Conservation (phyloP, 805 yeast species). For the Tetrapisispora taiwanensis region DNA sequence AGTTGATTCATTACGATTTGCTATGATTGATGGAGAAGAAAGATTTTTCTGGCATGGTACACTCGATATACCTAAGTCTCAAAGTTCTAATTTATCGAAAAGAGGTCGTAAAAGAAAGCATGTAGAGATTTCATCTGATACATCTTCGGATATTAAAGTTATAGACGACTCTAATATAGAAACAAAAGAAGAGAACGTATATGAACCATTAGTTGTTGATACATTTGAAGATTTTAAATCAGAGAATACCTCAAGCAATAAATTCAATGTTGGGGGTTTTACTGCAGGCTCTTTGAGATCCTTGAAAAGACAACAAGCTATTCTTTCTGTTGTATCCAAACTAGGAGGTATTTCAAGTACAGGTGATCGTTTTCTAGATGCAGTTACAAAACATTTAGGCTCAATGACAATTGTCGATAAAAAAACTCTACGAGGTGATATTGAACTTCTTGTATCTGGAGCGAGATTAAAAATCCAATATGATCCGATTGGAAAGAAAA, state of each 20-base stretch:
- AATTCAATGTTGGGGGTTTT: conserved; percentile 25
- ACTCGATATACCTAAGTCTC: conserved; percentile 11
- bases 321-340: conserved; percentile 35
- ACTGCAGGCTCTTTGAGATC: conserved; percentile 36
- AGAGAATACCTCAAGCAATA: neutral
- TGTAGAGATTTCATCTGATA: neutral
- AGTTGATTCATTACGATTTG: conserved; percentile 22
- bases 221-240: neutral
- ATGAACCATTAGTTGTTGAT: neutral
- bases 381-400: conserved; percentile 34
- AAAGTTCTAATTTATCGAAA: conserved; percentile 3
- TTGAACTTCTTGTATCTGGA: conserved; percentile 20
- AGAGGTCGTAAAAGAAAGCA: conserved; percentile 13
- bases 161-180: too few relatives aligned
- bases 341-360: conserved; percentile 38
- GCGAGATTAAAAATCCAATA: conserved; percentile 13
- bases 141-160: too few relatives aligned
- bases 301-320: conserved; percentile 34
- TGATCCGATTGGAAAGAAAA: conserved; percentile 15
- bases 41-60: conserved; percentile 29
- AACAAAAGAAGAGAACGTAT: neutral
- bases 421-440: conserved; percentile 42
- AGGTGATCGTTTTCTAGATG: conserved; percentile 32
- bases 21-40: conserved; percentile 11
- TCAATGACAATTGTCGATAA: conserved; percentile 39